A percentile compares a stretch with the other conserved stretches of the same genome.
Conservation (phyloP, 768 basidiomycete species). For the Naganishia vaughanmartiniae region DNA sequence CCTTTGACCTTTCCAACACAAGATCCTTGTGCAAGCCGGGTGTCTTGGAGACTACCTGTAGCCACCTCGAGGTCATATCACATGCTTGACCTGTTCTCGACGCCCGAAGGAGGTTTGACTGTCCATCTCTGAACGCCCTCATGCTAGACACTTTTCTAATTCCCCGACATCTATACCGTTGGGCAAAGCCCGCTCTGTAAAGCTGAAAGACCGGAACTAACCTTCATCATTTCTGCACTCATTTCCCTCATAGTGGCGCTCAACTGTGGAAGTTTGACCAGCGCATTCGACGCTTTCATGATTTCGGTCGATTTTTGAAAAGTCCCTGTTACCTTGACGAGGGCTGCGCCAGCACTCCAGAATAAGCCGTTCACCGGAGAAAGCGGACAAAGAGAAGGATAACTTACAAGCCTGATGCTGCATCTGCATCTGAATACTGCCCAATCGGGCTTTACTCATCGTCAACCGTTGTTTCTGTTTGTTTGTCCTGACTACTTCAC, state of each 20-base stretch:
- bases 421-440: slow-evolving; percentile 84
- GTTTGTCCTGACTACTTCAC: slow-evolving; percentile 88
- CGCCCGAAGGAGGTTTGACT: too few relatives aligned
- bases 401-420: slow-evolving; percentile 83
- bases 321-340: slow-evolving; percentile 95
- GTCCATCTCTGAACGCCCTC: too few relatives aligned
- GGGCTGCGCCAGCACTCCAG: slow-evolving; percentile 59
- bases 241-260: slow-evolving; percentile 91
- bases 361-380: too few relatives aligned
- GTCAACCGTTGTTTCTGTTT: slow-evolving; percentile 91
- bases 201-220: slow-evolving; percentile 44
- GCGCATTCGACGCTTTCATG: slow-evolving; percentile 93
- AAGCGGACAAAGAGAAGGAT: background rate
- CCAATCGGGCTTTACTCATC: slow-evolving; percentile 86
- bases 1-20: too few relatives aligned
- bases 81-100: too few relatives aligned
- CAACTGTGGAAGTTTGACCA: slow-evolving; percentile 88
- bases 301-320: slow-evolving; percentile 97
- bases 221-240: slow-evolving; percentile 99
- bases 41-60: too few relatives aligned
- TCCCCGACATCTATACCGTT: too few relatives aligned
- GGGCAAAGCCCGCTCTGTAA: too few relatives aligned
- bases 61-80: too few relatives aligned
- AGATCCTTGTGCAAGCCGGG: too few relatives aligned
- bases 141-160: too few relatives aligned